Evolutionary conservation across 2,329 filamentous ascomycete genomes (phyloP), one percentile per base, ranked within the genome.

Genomic region (Trichoderma sp.): DNA sequence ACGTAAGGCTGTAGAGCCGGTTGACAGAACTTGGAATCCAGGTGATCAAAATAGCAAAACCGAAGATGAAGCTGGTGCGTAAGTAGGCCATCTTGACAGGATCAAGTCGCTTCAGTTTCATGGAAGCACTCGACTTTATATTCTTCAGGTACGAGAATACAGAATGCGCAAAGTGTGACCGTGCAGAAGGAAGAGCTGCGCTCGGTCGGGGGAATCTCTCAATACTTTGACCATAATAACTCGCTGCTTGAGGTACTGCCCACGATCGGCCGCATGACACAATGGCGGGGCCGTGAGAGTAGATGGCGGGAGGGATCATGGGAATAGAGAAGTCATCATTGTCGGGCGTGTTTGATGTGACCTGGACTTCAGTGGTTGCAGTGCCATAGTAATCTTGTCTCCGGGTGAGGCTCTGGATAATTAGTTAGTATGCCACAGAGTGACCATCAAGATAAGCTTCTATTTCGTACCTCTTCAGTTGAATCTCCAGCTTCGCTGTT

Each of bases 11-110:
- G 82, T 94, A 93, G 6, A 95, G 87, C 16, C 93, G 87, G 83
- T 96, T 95, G 81, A 93, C 88, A 27, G 91, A 93, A 76, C 91
- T 93, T 2, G 89, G 89, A 2, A 89, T 90, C 89, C 89, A 91
- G 2, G 89, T 91, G 24, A 91, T 87, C 27, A 91, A 83, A 27
- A 91, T 88, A 2, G 88, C 88, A 76, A 91, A 87, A 31, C 88
- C 89, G 74, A 91, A 91, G 11, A 91, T 88, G 81, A 91, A 91
- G 27, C 89, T 91, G 2, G 89, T 91, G 16, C 89, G 87, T 35
- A 91, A 84, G 78, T 91, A 91, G 6, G 89, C 88, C 75, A 91
- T 85, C 82, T 91, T 91, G 71, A 91, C 85, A 0, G 89, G 89
- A 80, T 91, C 89, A 76, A 85, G 80, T 27, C 80, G 78, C 74